Conservation (phyloP, 257 asterid genomes). For the Henckelia pumila region DNA sequence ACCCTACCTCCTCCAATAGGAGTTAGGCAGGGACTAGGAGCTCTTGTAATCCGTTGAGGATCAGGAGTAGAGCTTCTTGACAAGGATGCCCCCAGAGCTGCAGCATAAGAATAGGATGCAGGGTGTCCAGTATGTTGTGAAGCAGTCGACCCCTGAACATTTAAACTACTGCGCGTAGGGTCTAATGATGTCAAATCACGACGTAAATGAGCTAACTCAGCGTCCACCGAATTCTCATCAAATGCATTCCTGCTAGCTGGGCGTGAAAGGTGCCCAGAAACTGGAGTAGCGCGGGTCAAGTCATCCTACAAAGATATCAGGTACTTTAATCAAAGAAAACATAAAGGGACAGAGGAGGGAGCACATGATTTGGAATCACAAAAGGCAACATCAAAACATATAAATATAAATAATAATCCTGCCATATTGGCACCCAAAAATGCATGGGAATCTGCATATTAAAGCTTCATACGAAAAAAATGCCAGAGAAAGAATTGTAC, state of each 20-base stretch:
- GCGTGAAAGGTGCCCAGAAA: conserved; percentile 46
- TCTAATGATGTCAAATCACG: conserved; percentile 42
- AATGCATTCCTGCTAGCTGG: conserved; percentile 38
- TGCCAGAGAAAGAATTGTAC: background rate
- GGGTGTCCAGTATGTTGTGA: conserved; percentile 36
- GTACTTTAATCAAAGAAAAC: background rate
- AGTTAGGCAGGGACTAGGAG: conserved; percentile 63
- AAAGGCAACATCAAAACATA: too few relatives aligned
- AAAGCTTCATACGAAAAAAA: too few relatives aligned
- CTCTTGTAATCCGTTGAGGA: conserved; percentile 50
- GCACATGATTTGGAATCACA: background rate
- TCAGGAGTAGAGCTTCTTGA: conserved; percentile 64
- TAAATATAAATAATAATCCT: background rate
- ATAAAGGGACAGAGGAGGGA: background rate
- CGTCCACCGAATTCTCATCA: conserved; percentile 34
- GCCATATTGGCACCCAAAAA: background rate
- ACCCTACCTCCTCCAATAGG: conserved; percentile 45
- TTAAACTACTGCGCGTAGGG: conserved; percentile 33
- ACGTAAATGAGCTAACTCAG: conserved; percentile 41
- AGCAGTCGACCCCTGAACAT: conserved; percentile 36
- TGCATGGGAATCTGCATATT: background rate
- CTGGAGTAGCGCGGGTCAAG: conserved; percentile 30
- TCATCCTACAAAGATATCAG: conserved; percentile 44
- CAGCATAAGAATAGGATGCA: conserved; percentile 48
- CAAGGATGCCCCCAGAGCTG: conserved; percentile 53